Conservation (phyloP, 2,329 filamentous ascomycete genomes). For the Arthrobotrys sphaeroides region DNA sequence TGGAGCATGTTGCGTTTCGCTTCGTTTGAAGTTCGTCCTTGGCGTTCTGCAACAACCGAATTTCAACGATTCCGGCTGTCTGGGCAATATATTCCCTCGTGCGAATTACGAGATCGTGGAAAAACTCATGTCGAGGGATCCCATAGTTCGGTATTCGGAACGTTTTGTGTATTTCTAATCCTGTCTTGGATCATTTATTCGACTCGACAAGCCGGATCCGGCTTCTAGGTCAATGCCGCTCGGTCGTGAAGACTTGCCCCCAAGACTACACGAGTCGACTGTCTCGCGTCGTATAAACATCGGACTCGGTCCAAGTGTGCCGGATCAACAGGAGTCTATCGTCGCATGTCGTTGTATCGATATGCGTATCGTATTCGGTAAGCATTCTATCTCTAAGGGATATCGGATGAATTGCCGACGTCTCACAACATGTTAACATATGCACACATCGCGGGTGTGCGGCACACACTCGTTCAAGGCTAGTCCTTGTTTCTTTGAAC, state of each 20-base stretch:
- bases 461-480: neutral
- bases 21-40: constrained; percentile 42
- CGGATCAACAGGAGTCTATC: constrained; percentile 15
- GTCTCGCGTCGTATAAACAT: neutral
- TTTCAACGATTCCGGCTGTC: neutral
- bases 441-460: constrained; percentile 7
- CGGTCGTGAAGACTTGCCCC: constrained; percentile 7
- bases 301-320: neutral
- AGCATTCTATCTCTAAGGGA: too few relatives aligned
- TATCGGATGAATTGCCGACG: too few relatives aligned
- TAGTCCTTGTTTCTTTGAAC: neutral
- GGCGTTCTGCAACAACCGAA: constrained; percentile 15
- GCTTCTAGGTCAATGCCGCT: neutral
- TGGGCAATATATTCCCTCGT: constrained; percentile 5
- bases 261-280: neutral
- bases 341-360: neutral
- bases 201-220: neutral
- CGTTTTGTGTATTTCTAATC: constrained; percentile 19
- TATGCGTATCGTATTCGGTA: too few relatives aligned
- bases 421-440: too few relatives aligned
- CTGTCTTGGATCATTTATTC: constrained; percentile 7
- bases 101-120: constrained; percentile 12
- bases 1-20: constrained; percentile 45
- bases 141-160: constrained; percentile 11
- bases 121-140: neutral